These are phyloP conservation scores for Pinus tabuliformis DNA, from an alignment of 75 land plant species.

Conservation along the genomic window DNA sequence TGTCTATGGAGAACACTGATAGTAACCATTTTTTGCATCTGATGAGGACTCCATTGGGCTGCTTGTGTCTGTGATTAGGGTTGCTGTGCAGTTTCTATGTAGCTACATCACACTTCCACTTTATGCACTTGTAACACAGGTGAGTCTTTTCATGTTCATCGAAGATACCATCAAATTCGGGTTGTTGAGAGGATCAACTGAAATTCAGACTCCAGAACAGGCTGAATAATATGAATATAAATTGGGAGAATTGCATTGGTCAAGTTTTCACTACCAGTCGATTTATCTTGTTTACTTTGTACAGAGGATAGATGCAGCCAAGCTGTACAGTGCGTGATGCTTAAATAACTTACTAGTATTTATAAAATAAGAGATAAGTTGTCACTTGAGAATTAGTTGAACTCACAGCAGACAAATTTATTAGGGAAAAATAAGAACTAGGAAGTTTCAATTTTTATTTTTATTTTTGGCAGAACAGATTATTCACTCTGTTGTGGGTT, in stretches of 20 bases:
- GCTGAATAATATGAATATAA: neutral
- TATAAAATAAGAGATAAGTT: no score
- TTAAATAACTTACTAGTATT: neutral
- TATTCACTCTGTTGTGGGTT: neutral
- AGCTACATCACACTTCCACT: constrained; percentile 71
- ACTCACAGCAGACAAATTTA: no score
- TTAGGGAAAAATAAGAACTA: no score
- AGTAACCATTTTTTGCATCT: neutral
- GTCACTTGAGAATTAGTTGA: neutral
- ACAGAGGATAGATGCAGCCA: neutral
- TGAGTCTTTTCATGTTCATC: constrained; percentile 1
- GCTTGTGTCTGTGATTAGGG: constrained; percentile 3
- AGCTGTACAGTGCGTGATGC: neutral
- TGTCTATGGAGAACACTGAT: neutral
- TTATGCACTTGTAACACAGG: constrained; percentile 72
- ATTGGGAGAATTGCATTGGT: neutral
- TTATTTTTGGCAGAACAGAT: neutral
- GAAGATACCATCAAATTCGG: neutral
- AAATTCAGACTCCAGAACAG: neutral
- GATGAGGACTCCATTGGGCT: neutral
- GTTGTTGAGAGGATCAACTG: neutral
- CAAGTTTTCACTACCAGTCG: neutral
- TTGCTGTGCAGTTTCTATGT: constrained; percentile 42
- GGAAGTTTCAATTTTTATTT: no score
- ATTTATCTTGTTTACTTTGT: neutral